Base-by-base conservation (phyloP, 306 rosid species). In the Prunus davidiana region DNA sequence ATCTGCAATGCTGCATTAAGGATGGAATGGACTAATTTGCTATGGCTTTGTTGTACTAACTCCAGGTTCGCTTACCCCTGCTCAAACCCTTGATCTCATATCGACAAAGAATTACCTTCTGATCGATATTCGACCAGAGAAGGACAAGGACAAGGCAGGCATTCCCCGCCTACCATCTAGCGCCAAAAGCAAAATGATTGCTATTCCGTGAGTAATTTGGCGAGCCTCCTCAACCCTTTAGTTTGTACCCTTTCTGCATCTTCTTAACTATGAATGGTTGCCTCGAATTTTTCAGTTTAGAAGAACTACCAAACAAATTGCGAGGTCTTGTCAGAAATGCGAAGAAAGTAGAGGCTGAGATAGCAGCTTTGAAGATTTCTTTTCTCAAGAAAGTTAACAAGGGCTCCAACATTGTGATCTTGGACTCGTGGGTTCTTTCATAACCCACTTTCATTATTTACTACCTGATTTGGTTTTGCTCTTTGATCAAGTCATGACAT, bases 101-200 rank as follows among this genome's bases (percentile, higher is more conserved):
- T 89, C 87, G 0, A 74, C 92, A 25, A 90, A 88, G 78, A 89
- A 83, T 74, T 82, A 88, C 74, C 12, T 87, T 62, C 51, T 92
- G 87, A 78, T 95, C 10, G 97, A 92, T 77, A 89, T 95, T 47
- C 81, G 99, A 80, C 72, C 96, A 2, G 98, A 96, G 85, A 96
- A 91, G 74, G 99, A 96, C 28, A 96, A 96, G 83, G 92, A 89
- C 84, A 92, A 88, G 79, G 50, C 97, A 1, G 99, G 97, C 72
- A 79, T 92, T 71, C 99, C 99, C 63, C 96, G 96, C 65, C 97
- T 95, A 75, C 97, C 99, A 13, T 89, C 99, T 32, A 87, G 81
- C 43, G 93, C 89, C 11, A 91, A 90, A 84, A 91, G 81, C 90
- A 88, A 73, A 67, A 47, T 88, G 87, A 77, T 89, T 78, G 83